Conservation (phyloP, 169 alveolate genomes). For the Cryptosporidium parvum region DNA sequence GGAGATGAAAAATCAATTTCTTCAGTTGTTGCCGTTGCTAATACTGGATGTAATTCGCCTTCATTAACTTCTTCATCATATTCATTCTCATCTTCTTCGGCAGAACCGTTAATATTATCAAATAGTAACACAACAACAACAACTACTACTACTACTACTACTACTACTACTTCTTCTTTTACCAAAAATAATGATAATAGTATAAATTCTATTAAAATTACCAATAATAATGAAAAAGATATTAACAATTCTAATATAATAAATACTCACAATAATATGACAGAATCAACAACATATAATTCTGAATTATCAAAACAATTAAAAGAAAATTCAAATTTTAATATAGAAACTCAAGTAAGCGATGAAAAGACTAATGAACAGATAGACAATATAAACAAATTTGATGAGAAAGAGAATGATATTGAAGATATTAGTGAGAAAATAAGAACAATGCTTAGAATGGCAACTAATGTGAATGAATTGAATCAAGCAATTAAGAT, state of each 20-base stretch:
- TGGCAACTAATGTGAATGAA: constrained; percentile 48
- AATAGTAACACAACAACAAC: not conserved
- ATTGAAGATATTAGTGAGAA: constrained; percentile 49
- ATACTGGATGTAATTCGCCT: not conserved
- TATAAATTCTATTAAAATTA: not conserved
- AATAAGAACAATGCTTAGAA: constrained; percentile 23
- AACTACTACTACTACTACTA: not conserved
- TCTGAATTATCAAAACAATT: not conserved
- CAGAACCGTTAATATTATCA: not conserved
- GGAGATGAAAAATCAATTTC: not conserved
- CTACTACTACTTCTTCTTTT: not conserved
- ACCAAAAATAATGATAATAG: not conserved
- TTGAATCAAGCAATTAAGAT: constrained; percentile 59
- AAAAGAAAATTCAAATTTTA: not conserved
- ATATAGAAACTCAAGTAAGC: not conserved
- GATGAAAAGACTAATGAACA: not conserved
- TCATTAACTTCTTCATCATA: not conserved
- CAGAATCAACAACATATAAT: not conserved
- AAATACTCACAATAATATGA: too few relatives aligned
- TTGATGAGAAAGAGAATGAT: not conserved
- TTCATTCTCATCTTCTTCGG: not conserved
- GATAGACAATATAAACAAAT: not conserved
- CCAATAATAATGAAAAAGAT: not conserved
- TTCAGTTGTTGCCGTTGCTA: not conserved
- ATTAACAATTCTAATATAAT: not conserved